These are phyloP conservation scores for Babesia microti DNA, from an alignment of 169 alveolate genomes.

Conservation along the genomic window DNA sequence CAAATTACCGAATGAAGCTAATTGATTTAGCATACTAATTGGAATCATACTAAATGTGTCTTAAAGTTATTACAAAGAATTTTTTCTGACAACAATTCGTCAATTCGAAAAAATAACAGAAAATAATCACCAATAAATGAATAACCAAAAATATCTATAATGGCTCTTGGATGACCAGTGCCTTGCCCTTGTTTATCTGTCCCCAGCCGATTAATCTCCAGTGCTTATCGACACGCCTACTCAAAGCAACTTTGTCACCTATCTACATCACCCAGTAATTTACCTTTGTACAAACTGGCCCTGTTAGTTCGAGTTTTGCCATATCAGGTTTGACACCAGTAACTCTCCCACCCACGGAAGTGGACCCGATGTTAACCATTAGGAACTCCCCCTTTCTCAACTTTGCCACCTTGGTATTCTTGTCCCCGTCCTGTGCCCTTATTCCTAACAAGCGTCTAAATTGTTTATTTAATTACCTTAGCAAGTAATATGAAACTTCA, in stretches of 20 bases:
- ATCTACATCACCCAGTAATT: slow-evolving; percentile 55
- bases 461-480: slow-evolving; percentile 29
- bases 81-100: not conserved
- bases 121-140: not conserved
- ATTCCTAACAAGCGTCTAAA: slow-evolving; percentile 82
- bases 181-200: slow-evolving; percentile 75
- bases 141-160: slow-evolving; percentile 2
- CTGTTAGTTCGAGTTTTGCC: slow-evolving; percentile 78
- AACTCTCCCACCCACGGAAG: slow-evolving; percentile 91
- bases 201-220: slow-evolving; percentile 99
- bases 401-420: slow-evolving; percentile 83
- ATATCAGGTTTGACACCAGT: slow-evolving; percentile 77
- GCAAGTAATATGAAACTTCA: slow-evolving; percentile 72
- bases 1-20: no score
- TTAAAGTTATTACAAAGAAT: not conserved
- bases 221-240: slow-evolving; percentile 92
- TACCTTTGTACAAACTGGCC: slow-evolving; percentile 81
- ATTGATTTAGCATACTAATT: no score
- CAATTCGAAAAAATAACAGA: not conserved
- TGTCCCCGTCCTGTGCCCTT: slow-evolving; percentile 71
- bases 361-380: slow-evolving; percentile 94
- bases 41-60: not conserved
- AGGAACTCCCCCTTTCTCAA: slow-evolving; percentile 90
- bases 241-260: slow-evolving; percentile 95
- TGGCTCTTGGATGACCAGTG: slow-evolving; percentile 54